These are phyloP conservation scores for Sonneratia alba DNA, from an alignment of 345 rosid genomes.

Conservation along the genomic window DNA sequence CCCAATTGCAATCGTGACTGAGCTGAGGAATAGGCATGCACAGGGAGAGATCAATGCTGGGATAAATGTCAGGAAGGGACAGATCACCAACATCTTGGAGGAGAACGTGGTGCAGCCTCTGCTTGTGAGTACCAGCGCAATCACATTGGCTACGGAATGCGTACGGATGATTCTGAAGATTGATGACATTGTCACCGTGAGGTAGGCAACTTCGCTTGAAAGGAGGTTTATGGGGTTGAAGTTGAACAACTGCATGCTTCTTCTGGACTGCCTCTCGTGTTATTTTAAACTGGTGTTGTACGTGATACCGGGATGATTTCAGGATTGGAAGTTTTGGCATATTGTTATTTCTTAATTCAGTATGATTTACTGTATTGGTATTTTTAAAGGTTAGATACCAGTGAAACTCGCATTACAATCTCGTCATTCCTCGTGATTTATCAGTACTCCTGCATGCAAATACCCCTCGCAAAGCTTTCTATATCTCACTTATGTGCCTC, in stretches of 20 bases:
- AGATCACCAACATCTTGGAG: constrained; percentile 95
- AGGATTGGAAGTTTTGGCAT: not conserved
- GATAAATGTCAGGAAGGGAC: constrained; percentile 97
- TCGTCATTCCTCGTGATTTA: not conserved
- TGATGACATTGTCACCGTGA: constrained; percentile 88
- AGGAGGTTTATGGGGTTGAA: not conserved
- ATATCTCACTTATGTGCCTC: not conserved
- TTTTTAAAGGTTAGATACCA: not conserved
- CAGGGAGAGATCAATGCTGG: constrained; percentile 94
- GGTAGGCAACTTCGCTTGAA: constrained; percentile 34
- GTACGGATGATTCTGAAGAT: constrained; percentile 98
- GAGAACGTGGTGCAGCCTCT: constrained; percentile 98
- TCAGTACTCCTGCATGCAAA: too few relatives aligned
- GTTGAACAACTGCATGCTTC: not conserved
- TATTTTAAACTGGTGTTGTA: not conserved
- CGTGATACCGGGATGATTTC: not conserved
- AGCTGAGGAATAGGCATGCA: constrained; percentile 96
- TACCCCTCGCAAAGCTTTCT: not conserved
- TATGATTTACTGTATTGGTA: not conserved
- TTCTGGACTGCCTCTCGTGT: not conserved
- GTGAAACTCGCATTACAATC: not conserved
- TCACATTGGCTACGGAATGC: constrained; percentile 82
- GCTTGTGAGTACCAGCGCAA: constrained; percentile 93
- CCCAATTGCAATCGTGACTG: constrained; percentile 91
- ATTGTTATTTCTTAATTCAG: not conserved